Percentiles rank a stretch among this genome's conserved stretches.
Evolutionary conservation across 495 filamentous ascomycete species (phyloP).

Genomic region (Trichocladium uniseriatum): DNA sequence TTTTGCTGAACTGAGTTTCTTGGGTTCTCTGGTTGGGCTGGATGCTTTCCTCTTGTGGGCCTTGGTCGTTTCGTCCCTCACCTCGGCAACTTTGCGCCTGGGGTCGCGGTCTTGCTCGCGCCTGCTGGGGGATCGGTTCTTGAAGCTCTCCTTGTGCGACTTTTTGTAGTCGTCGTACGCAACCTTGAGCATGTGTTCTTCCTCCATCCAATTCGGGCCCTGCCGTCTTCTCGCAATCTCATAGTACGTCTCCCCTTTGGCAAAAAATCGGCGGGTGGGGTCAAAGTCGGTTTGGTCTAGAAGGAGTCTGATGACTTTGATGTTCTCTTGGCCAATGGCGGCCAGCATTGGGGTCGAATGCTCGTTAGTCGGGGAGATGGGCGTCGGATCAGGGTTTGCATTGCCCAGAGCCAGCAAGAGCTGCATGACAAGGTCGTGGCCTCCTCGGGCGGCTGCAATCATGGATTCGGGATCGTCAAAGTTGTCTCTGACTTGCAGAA

Average conservation of each 20-base stretch:
- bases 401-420: slow-evolving; percentile 73
- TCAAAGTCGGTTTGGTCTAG: slow-evolving; percentile 71
- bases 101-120: slow-evolving; percentile 51
- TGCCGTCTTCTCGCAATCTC: slow-evolving; percentile 74
- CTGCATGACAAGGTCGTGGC: slow-evolving; percentile 78
- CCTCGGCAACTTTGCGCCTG: slow-evolving; percentile 39
- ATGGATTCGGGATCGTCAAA: slow-evolving; percentile 72
- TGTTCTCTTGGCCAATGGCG: slow-evolving; percentile 83
- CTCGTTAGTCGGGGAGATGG: slow-evolving; percentile 40
- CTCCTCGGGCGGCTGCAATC: slow-evolving; percentile 84
- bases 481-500: slow-evolving; percentile 63
- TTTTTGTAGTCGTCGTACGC: slow-evolving; percentile 61
- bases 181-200: slow-evolving; percentile 69
- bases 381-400: slow-evolving; percentile 70
- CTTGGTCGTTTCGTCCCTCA: slow-evolving; percentile 29
- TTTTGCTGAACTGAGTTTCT: slow-evolving; percentile 26
- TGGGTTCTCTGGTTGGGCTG: slow-evolving; percentile 40
- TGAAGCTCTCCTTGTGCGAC: slow-evolving; percentile 31
- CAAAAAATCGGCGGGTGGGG: slow-evolving; percentile 61
- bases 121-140: slow-evolving; percentile 45
- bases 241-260: slow-evolving; percentile 65
- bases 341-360: slow-evolving; percentile 86
- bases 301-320: slow-evolving; percentile 70
- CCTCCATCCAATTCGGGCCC: slow-evolving; percentile 83
- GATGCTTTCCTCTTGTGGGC: slow-evolving; percentile 41